Evolutionary conservation across 2,329 filamentous ascomycete species (phyloP), one percentile per base, ranked within the genome.

Genomic region (Penicillium palitans): DNA sequence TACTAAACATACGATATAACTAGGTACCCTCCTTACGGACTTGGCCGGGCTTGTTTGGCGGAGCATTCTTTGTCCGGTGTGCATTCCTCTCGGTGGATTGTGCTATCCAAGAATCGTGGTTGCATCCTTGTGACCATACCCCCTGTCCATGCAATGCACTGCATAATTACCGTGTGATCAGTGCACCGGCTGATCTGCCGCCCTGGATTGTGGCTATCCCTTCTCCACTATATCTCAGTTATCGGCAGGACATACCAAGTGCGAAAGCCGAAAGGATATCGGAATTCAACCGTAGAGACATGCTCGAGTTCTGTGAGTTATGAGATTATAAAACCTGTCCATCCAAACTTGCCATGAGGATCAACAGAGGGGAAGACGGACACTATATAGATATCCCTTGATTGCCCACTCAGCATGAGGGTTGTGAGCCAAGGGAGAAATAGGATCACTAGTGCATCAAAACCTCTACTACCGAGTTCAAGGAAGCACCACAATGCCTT

Each of bases 321-420:
- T 24, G 29, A 21, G 13, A 24, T 15, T 27, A 15, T 49, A 15
- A 52, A 52, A 52, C 37, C n/a, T 42, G 25, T 31, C 37, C 49
- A 42, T 52, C 15, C 15, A 27, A 15, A 17, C 10, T 33, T n/a
- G 13, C 4, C 8, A 3, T 8, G 8, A 12, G 7, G 17, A 19
- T 19, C 2, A 17, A 15, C 10, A 13, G 27, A 27, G 37, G 44
- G 35, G 44, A 27, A 7, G 6, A 21, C n/a, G 4, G 2, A 21
- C 41, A 53, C 46, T 53, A 31, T 51, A 44, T 37, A 37, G 19
- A n/a, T 44, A 50, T 21, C 29, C 53, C 53, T 45, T 50, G 3
- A 40, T 37, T 29, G 13, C 31, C 24, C 31, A 25, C n/a, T 31
- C 25, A 10, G 39, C 21, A 40, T 6, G 42, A 48, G 19, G 44